Conservation (phyloP, 2,329 filamentous ascomycete genomes). For the Biscogniauxia sp. region DNA sequence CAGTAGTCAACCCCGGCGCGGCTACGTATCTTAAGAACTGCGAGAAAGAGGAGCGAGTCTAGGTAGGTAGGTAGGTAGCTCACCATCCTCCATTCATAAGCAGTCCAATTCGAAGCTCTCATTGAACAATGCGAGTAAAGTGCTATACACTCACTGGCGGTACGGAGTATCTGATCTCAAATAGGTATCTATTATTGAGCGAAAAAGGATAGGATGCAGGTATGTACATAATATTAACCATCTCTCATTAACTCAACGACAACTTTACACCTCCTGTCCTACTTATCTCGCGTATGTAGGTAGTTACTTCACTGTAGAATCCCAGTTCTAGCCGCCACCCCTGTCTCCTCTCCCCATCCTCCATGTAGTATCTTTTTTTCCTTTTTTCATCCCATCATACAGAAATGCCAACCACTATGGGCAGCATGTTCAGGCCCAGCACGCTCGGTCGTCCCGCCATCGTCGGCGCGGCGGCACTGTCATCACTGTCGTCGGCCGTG, state of each 20-base stretch:
- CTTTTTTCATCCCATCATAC: constrained; percentile 1
- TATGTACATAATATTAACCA: too few relatives aligned
- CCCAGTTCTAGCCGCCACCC: too few relatives aligned
- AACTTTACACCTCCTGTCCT: too few relatives aligned
- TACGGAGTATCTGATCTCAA: not conserved
- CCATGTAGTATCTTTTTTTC: too few relatives aligned
- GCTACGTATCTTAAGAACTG: not conserved
- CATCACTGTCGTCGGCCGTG: not conserved
- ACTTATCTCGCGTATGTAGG: too few relatives aligned
- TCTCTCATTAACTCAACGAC: too few relatives aligned
- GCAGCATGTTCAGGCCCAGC: not conserved
- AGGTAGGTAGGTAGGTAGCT: not conserved
- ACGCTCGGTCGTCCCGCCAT: not conserved
- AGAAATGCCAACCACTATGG: not conserved
- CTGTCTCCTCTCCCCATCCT: too few relatives aligned
- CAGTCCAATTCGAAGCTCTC: not conserved
- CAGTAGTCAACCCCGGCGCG: not conserved
- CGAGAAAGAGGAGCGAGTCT: too few relatives aligned
- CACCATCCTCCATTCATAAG: not conserved
- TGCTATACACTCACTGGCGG: not conserved
- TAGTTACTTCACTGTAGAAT: too few relatives aligned
- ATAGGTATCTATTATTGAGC: not conserved
- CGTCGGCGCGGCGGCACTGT: not conserved
- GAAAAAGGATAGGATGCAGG: too few relatives aligned
- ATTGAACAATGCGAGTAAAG: not conserved